A percentile compares a stretch with the other conserved stretches of the same genome.
These are phyloP conservation scores for Houttuynia cordata DNA, from an alignment of 164 flowering plant genomes.

Conservation along the genomic window DNA sequence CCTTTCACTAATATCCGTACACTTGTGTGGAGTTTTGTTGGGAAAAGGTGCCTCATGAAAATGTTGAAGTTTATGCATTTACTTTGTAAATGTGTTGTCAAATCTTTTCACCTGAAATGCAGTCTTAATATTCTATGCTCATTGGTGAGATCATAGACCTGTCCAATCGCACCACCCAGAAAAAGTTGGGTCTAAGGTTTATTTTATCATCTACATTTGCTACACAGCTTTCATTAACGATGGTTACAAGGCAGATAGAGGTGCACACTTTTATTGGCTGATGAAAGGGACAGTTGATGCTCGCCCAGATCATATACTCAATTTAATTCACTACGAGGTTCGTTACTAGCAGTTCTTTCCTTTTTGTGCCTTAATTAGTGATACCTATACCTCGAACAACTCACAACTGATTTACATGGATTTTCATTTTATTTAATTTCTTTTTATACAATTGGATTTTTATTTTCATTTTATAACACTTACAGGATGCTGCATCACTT, in stretches of 20 bases:
- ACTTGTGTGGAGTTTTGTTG: background rate
- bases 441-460: no score
- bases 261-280: constrained; percentile 81
- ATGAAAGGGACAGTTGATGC: constrained; percentile 60
- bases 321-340: constrained; percentile 97
- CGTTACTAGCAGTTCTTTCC: background rate
- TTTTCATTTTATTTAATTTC: no score
- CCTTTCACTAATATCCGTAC: constrained; percentile 21
- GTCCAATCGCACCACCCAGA: background rate
- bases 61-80: no score
- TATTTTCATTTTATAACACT: background rate
- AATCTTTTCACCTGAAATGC: no score
- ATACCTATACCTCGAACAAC: background rate
- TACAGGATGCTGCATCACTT: constrained; percentile 90
- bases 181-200: background rate
- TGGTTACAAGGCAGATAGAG: constrained; percentile 59
- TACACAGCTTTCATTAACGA: constrained; percentile 24
- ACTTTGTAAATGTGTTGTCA: no score
- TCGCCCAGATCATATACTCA: constrained; percentile 85
- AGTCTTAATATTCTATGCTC: no score
- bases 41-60: no score
- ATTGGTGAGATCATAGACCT: no score
- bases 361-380: background rate
- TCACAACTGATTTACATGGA: background rate
- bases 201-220: background rate